Base-by-base conservation (phyloP, 176 grass and related monocot species). In the Triticum dicoccoides region DNA sequence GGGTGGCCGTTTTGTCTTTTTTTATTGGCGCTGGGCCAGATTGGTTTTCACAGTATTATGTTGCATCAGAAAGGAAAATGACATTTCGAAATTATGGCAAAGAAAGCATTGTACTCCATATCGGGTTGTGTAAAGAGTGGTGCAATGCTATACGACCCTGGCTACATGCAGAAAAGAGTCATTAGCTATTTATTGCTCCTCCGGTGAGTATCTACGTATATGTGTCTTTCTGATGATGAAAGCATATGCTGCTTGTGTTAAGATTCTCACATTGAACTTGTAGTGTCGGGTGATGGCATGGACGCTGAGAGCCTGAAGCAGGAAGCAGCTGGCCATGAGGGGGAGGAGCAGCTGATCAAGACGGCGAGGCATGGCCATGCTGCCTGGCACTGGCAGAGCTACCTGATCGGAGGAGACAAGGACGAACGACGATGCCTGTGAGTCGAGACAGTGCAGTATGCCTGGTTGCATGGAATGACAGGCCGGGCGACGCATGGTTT, bases 201-300 rank as follows among this genome's bases (percentile, higher is more conserved):
- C 80, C 69, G 13, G 11, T 23, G 17, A 70, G 47, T 7, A 21
- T 59, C 0, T 59, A 59, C 2, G 6, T 69, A 13, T 49, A 5
- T 25, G 12, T 77, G 8, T 38, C 11, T 37, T 61, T 85, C 1
- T 64, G 14, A 71, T 64, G 14, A 71, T 58, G 65, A 58, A 69
- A 6, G 47, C 47, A 37, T 82, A 56, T 8, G 17, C 66, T 20
- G 25, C 47, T 20, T 34, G 44, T 52, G 79, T 54, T 23, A 54
- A 18, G 30, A 73, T 72, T 85, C 89, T 93, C 78, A 92, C 91
- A 86, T 97, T 79, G 85, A 97, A 93, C 80, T 93, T 90, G 85
- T 97, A 97, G 42, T 93, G 83, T 17, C 91, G 89, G 68, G 79
- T 90, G 73, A 67, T 63, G 24, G 77, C 89, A 29, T 92, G 76